phyloP scores from a whole-genome alignment of 2,329 filamentous ascomycete species.

The Proliferodiscus dingleyae region DNA sequence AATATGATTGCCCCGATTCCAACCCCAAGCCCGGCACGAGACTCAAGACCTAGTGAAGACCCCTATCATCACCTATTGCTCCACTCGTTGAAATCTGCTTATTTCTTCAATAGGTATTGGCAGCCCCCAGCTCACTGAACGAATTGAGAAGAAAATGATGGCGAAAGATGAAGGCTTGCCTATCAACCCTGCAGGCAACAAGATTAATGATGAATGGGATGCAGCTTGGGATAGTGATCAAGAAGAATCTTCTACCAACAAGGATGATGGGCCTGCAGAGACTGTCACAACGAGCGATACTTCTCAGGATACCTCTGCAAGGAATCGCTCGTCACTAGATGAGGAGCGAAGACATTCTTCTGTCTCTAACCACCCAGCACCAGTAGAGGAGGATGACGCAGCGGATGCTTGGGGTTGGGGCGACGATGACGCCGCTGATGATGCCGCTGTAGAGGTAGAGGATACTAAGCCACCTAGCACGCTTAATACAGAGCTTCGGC shows the following conservation, averaged over 20 bases:
- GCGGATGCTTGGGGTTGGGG: constrained; percentile 74
- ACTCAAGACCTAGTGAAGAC: not conserved
- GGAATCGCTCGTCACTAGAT: constrained; percentile 2
- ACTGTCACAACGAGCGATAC: not conserved
- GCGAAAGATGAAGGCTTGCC: constrained; percentile 62
- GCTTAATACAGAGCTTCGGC: constrained; percentile 29
- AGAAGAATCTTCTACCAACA: constrained; percentile 38
- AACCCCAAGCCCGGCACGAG: not conserved
- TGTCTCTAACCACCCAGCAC: constrained; percentile 4
- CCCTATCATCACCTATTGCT: not conserved
- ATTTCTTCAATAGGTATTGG: constrained; percentile 52
- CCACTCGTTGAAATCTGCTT: not conserved
- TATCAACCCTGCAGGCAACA: constrained; percentile 49
- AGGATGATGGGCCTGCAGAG: constrained; percentile 1
- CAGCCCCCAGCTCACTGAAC: constrained; percentile 66
- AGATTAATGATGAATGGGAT: constrained; percentile 60
- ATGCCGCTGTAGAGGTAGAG: constrained; percentile 28
- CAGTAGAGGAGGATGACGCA: constrained; percentile 33
- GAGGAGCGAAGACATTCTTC: constrained; percentile 3
- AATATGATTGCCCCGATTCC: too few species aligned
- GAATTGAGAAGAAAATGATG: constrained; percentile 77
- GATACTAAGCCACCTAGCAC: not conserved
- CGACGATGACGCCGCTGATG: constrained; percentile 52
- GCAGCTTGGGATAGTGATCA: constrained; percentile 70
- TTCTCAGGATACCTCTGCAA: constrained; percentile 6